Percentiles rank a stretch among this genome's conserved stretches.
phyloP scores from a whole-genome alignment of 805 yeast species.

The Hemisphaericaspora nanyangensis region DNA sequence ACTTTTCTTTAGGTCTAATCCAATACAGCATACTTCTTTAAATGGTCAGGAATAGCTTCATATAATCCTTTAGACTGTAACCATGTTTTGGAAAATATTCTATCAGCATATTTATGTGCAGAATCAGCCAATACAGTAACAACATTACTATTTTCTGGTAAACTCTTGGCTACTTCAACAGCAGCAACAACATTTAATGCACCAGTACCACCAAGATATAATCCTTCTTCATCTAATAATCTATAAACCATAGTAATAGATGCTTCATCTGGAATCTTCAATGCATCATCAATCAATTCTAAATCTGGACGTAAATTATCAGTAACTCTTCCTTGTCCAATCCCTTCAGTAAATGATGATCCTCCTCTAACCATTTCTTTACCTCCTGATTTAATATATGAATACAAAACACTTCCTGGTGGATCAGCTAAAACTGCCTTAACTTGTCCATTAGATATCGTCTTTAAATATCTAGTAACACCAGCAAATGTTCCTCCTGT shows the following conservation, averaged over 20 bases:
- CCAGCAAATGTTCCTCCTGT: slow-evolving; percentile 95
- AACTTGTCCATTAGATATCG: slow-evolving; percentile 56
- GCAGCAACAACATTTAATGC: slow-evolving; percentile 93
- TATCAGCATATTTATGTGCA: slow-evolving; percentile 83
- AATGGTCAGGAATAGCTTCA: slow-evolving; percentile 63
- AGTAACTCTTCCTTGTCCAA: slow-evolving; percentile 93
- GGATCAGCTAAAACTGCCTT: slow-evolving; percentile 83
- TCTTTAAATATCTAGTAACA: slow-evolving; percentile 71
- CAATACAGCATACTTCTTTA: slow-evolving; percentile 59
- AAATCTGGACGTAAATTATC: slow-evolving; percentile 74
- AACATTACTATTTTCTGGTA: slow-evolving; percentile 77
- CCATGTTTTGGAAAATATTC: slow-evolving; percentile 78
- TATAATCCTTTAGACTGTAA: slow-evolving; percentile 63
- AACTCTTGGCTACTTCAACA: slow-evolving; percentile 60
- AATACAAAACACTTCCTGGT: slow-evolving; percentile 84
- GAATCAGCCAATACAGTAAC: slow-evolving; percentile 90
- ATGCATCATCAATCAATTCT: slow-evolving; percentile 73
- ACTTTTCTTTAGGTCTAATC: slow-evolving; percentile 25
- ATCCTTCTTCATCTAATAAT: slow-evolving; percentile 83
- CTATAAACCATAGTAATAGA: slow-evolving; percentile 82
- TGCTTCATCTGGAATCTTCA: slow-evolving; percentile 72
- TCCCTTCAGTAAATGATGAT: slow-evolving; percentile 90
- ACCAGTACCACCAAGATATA: slow-evolving; percentile 86
- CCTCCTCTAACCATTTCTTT: slow-evolving; percentile 69
- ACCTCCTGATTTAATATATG: slow-evolving; percentile 71